These are phyloP conservation scores for Lentithecium fluviatile DNA, from an alignment of 495 filamentous ascomycete genomes.

Conservation along the genomic window DNA sequence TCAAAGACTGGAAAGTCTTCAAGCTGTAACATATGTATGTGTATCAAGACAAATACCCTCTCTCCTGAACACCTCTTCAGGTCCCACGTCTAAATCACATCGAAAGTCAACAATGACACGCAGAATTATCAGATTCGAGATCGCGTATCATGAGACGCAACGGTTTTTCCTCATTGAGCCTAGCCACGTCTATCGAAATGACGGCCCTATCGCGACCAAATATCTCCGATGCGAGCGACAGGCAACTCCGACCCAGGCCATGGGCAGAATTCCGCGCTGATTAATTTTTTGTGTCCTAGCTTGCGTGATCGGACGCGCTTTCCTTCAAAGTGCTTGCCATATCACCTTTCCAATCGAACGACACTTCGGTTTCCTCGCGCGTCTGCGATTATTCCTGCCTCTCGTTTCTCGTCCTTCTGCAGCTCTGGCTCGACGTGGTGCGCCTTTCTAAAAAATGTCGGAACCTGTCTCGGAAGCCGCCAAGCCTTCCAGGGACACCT, in stretches of 20 bases:
- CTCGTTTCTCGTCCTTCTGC: not conserved
- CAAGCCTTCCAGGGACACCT: not conserved
- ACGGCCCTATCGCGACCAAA: not conserved
- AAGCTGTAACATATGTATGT: conserved; percentile 52
- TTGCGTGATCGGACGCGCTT: not conserved
- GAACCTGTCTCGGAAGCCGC: not conserved
- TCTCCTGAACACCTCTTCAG: not conserved
- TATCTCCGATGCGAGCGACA: not conserved
- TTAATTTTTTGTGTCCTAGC: not conserved
- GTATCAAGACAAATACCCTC: not conserved
- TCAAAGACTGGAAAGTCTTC: conserved; percentile 59
- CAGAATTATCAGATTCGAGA: not conserved
- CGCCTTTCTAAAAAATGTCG: not conserved
- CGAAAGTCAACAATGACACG: too few species aligned
- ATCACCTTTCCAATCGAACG: not conserved
- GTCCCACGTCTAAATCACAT: too few species aligned
- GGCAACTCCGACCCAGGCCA: not conserved
- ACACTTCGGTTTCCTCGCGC: not conserved
- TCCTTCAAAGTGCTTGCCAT: not conserved
- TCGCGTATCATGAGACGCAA: not conserved
- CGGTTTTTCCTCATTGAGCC: not conserved
- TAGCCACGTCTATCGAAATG: not conserved
- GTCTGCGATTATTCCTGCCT: not conserved
- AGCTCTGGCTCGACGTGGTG: not conserved
- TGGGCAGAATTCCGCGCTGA: conserved; percentile 6